phyloP scores from a whole-genome alignment of 2,329 filamentous ascomycete genomes.

The Fusarium sp. region DNA sequence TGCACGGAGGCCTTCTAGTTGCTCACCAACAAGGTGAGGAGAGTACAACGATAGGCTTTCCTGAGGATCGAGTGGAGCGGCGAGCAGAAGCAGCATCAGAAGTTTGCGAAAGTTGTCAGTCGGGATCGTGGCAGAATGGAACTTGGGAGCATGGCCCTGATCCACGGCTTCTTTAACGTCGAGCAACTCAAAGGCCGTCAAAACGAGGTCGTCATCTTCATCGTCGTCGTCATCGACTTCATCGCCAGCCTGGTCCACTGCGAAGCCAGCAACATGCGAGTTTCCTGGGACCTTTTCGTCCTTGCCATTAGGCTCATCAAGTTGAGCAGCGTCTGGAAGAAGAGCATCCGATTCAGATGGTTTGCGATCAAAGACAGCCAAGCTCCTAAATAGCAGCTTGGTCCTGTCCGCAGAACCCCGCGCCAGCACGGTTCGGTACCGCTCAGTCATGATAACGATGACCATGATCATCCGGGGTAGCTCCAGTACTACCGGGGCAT shows the following conservation, averaged over 20 bases:
- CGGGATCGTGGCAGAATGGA: slow-evolving; percentile 76
- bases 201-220: slow-evolving; percentile 72
- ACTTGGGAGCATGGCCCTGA: slow-evolving; percentile 61
- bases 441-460: slow-evolving; percentile 77
- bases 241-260: slow-evolving; percentile 58
- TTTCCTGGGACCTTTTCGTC: slow-evolving; percentile 4
- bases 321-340: not conserved
- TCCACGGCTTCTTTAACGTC: slow-evolving; percentile 72
- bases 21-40: slow-evolving; percentile 64
- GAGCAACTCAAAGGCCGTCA: slow-evolving; percentile 76
- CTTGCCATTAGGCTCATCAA: slow-evolving; percentile 17
- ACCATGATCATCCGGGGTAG: slow-evolving; percentile 79
- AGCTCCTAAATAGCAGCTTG: slow-evolving; percentile 76
- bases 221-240: slow-evolving; percentile 60
- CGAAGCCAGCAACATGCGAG: slow-evolving; percentile 55
- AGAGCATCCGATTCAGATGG: slow-evolving; percentile 48
- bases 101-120: slow-evolving; percentile 79
- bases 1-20: slow-evolving; percentile 68
- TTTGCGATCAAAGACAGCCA: slow-evolving; percentile 77
- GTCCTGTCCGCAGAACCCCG: slow-evolving; percentile 68
- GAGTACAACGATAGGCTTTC: slow-evolving; percentile 74
- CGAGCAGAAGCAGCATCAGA: slow-evolving; percentile 75
- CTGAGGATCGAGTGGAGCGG: slow-evolving; percentile 73
- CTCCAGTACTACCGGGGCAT: slow-evolving; percentile 77
- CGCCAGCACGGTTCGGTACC: slow-evolving; percentile 73